phyloP scores from a whole-genome alignment of 2,329 filamentous ascomycete species.

The Alternaria consortialis region DNA sequence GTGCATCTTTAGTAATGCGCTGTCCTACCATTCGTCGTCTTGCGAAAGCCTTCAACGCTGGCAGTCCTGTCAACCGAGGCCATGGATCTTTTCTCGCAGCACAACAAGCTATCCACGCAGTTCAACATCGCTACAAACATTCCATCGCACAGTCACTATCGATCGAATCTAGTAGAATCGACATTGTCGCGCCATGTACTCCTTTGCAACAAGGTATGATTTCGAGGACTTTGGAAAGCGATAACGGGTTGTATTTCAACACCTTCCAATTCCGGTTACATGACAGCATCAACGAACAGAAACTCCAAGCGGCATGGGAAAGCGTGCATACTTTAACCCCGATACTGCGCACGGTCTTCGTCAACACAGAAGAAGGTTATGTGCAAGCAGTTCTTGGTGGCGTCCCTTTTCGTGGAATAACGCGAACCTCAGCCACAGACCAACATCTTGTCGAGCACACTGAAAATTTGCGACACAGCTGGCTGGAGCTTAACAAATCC shows the following conservation, averaged over 20 bases:
- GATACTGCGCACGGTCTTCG: slow-evolving; percentile 77
- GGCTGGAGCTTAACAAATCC: slow-evolving; percentile 64
- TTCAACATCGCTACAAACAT: slow-evolving; percentile 67
- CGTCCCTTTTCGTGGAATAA: slow-evolving; percentile 29
- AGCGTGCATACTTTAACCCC: slow-evolving; percentile 62
- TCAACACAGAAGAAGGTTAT: slow-evolving; percentile 76
- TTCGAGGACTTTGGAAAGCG: slow-evolving; percentile 69
- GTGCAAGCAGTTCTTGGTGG: slow-evolving; percentile 73
- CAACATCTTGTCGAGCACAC: slow-evolving; percentile 35
- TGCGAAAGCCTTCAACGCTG: slow-evolving; percentile 42
- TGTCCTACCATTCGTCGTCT: slow-evolving; percentile 57
- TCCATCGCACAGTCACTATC: slow-evolving; percentile 63
- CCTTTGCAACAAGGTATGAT: slow-evolving; percentile 88
- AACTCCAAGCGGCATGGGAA: slow-evolving; percentile 67
- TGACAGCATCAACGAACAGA: slow-evolving; percentile 54
- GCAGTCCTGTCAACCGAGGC: slow-evolving; percentile 3
- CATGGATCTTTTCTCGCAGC: slow-evolving; percentile 57
- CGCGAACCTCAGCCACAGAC: slow-evolving; percentile 36
- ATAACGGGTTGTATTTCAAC: slow-evolving; percentile 76
- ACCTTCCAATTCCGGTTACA: slow-evolving; percentile 70
- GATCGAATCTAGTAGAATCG: slow-evolving; percentile 64
- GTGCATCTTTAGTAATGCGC: slow-evolving; percentile 73
- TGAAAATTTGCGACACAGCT: slow-evolving; percentile 54
- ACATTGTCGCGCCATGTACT: slow-evolving; percentile 83
- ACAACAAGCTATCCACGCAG: slow-evolving; percentile 70